Conservation (phyloP, 441 rosid genomes). For the Pelargonium citronellum region DNA sequence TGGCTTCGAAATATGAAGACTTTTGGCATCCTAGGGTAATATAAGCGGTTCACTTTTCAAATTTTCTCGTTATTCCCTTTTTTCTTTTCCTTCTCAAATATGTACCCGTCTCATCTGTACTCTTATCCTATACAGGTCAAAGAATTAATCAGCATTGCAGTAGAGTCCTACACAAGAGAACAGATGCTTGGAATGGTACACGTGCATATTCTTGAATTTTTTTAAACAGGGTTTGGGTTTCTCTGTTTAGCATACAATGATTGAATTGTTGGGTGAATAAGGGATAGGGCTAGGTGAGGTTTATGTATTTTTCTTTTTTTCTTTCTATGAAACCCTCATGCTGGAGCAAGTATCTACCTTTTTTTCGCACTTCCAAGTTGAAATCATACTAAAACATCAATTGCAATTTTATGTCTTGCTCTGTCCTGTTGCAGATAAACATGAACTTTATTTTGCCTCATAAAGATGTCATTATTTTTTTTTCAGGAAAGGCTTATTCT, state of each 20-base stretch:
- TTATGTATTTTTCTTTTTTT: not conserved
- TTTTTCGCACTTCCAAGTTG: not conserved
- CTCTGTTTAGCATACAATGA: not conserved
- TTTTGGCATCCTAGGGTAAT: constrained; percentile 93
- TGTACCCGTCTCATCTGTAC: constrained; percentile 9
- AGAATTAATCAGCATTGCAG: constrained; percentile 80
- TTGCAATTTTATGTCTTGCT: not conserved
- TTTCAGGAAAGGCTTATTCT: constrained; percentile 74
- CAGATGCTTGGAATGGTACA: constrained; percentile 71
- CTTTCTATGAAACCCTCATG: not conserved
- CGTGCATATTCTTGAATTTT: not conserved
- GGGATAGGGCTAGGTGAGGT: not conserved
- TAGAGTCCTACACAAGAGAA: constrained; percentile 71
- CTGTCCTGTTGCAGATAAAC: no score
- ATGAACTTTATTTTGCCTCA: not conserved
- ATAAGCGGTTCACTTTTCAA: not conserved
- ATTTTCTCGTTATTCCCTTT: not conserved
- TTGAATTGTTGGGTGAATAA: not conserved
- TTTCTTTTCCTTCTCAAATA: not conserved
- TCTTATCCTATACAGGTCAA: constrained; percentile 46
- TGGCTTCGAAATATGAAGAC: constrained; percentile 91
- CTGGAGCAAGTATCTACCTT: not conserved
- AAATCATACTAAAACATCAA: not conserved
- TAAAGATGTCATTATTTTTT: constrained; percentile 11
- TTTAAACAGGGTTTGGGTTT: not conserved